Evolutionary conservation across 148 eudicot genomes (phyloP).

Genomic region (Fagopyrum homotropicum): DNA sequence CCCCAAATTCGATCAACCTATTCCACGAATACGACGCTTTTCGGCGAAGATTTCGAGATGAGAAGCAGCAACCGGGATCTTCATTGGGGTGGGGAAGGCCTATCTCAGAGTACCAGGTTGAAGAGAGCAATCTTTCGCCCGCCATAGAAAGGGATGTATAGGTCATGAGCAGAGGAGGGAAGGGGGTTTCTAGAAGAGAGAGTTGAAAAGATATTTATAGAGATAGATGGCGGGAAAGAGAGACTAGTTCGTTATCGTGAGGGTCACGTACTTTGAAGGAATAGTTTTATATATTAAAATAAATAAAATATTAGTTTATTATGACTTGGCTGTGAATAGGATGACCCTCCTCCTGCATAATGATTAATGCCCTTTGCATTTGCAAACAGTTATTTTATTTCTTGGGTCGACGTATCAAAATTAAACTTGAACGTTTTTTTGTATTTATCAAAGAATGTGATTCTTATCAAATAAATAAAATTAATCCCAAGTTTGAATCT

Average conservation of each 20-base stretch:
- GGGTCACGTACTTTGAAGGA: neutral
- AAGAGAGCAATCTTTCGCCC: neutral
- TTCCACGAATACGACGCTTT: constrained; percentile 19
- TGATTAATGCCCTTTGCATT: constrained; percentile 2
- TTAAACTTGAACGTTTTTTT: neutral
- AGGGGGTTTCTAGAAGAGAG: neutral
- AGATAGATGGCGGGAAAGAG: neutral
- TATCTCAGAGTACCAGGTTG: constrained; percentile 6
- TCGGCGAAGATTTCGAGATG: constrained; percentile 1
- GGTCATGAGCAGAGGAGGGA: neutral
- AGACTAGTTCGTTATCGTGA: constrained; percentile 1
- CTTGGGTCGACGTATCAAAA: neutral
- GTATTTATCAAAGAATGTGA: neutral
- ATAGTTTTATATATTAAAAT: too few species aligned
- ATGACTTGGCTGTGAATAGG: constrained; percentile 2
- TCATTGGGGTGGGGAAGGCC: constrained; percentile 11
- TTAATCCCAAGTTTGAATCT: neutral
- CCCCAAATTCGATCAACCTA: constrained; percentile 17
- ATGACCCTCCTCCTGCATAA: neutral
- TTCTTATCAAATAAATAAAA: neutral
- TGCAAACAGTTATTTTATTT: neutral
- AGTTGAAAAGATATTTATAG: neutral
- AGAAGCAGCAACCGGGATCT: constrained; percentile 9
- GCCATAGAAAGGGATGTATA: neutral
- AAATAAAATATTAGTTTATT: neutral